phyloP scores from a whole-genome alignment of 768 basidiomycete genomes.

The Naematelia encephala region DNA sequence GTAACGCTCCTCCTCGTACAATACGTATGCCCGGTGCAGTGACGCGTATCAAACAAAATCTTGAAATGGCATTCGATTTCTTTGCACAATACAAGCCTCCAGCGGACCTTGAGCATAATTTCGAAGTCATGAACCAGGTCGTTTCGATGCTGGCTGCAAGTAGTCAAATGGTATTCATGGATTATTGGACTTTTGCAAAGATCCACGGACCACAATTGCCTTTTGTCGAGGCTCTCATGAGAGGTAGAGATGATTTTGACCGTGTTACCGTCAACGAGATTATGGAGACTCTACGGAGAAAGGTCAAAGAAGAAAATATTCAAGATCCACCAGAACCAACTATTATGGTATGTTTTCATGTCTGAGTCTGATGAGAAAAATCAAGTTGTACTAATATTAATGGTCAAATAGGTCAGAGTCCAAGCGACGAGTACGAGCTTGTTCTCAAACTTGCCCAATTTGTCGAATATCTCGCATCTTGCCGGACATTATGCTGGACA shows the following conservation, averaged over 20 bases:
- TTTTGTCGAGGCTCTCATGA: constrained; percentile 88
- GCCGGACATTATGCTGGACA: background rate
- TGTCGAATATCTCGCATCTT: constrained; percentile 1
- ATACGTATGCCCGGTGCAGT: constrained; percentile 79
- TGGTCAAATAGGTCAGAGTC: constrained; percentile 27
- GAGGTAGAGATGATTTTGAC: constrained; percentile 83
- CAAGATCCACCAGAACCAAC: constrained; percentile 48
- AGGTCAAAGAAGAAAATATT: constrained; percentile 75
- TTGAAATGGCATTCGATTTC: constrained; percentile 71
- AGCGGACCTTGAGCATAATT: constrained; percentile 73
- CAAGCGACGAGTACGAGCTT: constrained; percentile 28
- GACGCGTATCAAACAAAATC: constrained; percentile 78
- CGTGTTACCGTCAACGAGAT: constrained; percentile 81
- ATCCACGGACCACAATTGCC: constrained; percentile 86
- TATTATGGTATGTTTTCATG: constrained; percentile 44
- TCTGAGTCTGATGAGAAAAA: background rate
- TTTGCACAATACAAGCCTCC: constrained; percentile 74
- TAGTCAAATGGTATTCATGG: constrained; percentile 83
- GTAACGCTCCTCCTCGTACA: constrained; percentile 65
- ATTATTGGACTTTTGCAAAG: constrained; percentile 88
- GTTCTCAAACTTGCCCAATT: constrained; percentile 32
- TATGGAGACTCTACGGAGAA: constrained; percentile 88
- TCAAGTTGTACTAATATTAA: background rate
- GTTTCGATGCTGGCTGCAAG: constrained; percentile 78
- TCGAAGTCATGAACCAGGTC: constrained; percentile 82